Conservation (phyloP, 2,329 filamentous ascomycete genomes). For the Teratosphaeria destructans region DNA sequence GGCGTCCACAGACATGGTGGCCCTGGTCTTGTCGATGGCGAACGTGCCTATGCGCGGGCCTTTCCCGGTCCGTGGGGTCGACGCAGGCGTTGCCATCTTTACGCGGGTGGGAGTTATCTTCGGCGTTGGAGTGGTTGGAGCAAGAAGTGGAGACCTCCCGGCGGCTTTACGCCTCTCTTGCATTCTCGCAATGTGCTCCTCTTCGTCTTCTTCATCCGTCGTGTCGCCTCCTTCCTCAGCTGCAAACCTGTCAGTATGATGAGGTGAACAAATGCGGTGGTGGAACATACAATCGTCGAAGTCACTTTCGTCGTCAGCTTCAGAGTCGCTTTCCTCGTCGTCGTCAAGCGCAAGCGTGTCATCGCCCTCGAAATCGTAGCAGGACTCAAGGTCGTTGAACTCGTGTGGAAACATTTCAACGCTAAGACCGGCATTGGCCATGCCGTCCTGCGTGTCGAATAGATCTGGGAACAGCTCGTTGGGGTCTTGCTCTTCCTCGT, state of each 20-base stretch:
- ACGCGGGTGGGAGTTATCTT: background rate
- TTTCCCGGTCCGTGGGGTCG: slow-evolving; percentile 7
- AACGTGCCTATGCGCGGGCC: slow-evolving; percentile 18
- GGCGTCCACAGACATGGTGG: slow-evolving; percentile 11
- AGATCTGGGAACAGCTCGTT: slow-evolving; percentile 26
- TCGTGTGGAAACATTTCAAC: slow-evolving; percentile 13
- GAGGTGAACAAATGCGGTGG: background rate
- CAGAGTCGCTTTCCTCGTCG: slow-evolving; percentile 18
- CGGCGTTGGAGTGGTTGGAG: slow-evolving; percentile 12
- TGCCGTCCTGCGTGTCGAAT: slow-evolving; percentile 19
- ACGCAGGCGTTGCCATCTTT: slow-evolving; percentile 1
- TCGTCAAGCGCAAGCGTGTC: slow-evolving; percentile 19
- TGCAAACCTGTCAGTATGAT: slow-evolving; percentile 19
- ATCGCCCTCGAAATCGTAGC: slow-evolving; percentile 26
- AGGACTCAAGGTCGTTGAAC: slow-evolving; percentile 21
- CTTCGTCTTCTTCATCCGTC: slow-evolving; percentile 25
- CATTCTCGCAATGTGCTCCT: slow-evolving; percentile 14
- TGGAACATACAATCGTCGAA: slow-evolving; percentile 21
- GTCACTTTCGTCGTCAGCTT: slow-evolving; percentile 18
- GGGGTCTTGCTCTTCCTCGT: slow-evolving; percentile 19
- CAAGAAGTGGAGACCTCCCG: slow-evolving; percentile 7
- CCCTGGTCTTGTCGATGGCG: slow-evolving; percentile 16
- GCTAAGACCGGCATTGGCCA: slow-evolving; percentile 7
- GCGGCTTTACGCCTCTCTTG: slow-evolving; percentile 12
- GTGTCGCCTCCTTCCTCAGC: slow-evolving; percentile 27